Evolutionary conservation across 176 grass and related monocot genomes (phyloP).

Genomic region (Tillandsia leiboldiana): DNA sequence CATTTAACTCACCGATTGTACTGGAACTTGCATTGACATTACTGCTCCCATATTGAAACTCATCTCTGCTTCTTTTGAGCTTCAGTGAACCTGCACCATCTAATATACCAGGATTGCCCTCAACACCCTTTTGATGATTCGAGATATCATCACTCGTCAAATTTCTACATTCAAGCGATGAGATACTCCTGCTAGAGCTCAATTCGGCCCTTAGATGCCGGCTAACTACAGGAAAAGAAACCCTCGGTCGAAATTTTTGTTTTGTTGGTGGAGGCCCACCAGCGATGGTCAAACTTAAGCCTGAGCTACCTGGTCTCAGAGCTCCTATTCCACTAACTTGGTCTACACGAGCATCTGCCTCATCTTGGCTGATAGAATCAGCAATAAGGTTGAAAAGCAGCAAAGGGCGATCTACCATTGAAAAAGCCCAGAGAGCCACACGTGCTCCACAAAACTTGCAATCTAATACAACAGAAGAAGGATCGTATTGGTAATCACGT

Average conservation of each 20-base stretch:
- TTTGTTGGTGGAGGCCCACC: slow-evolving; percentile 76
- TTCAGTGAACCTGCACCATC: slow-evolving; percentile 36
- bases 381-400: slow-evolving; percentile 60
- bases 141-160: slow-evolving; percentile 1
- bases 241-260: slow-evolving; percentile 70
- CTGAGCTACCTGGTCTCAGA: slow-evolving; percentile 36
- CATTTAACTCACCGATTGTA: slow-evolving; percentile 1
- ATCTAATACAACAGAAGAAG: slow-evolving; percentile 75
- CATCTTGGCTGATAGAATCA: slow-evolving; percentile 48
- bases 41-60: slow-evolving; percentile 18
- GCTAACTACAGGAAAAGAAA: slow-evolving; percentile 86
- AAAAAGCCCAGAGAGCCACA: slow-evolving; percentile 81
- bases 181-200: slow-evolving; percentile 17
- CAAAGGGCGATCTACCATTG: slow-evolving; percentile 53
- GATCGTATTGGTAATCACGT: slow-evolving; percentile 46
- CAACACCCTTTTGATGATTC: background rate
- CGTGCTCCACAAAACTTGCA: slow-evolving; percentile 92
- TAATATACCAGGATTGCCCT: slow-evolving; percentile 14
- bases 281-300: slow-evolving; percentile 82
- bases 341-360: slow-evolving; percentile 22
- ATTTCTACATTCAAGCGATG: slow-evolving; percentile 28
- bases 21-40: background rate
- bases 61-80: slow-evolving; percentile 64
- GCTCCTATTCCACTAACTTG: slow-evolving; percentile 27
- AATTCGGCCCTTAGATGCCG: slow-evolving; percentile 63